Evolutionary conservation across 192 early-diverging fungal genomes (phyloP), one percentile per base, ranked within the genome.

Genomic region (Coemansia javaensis): DNA sequence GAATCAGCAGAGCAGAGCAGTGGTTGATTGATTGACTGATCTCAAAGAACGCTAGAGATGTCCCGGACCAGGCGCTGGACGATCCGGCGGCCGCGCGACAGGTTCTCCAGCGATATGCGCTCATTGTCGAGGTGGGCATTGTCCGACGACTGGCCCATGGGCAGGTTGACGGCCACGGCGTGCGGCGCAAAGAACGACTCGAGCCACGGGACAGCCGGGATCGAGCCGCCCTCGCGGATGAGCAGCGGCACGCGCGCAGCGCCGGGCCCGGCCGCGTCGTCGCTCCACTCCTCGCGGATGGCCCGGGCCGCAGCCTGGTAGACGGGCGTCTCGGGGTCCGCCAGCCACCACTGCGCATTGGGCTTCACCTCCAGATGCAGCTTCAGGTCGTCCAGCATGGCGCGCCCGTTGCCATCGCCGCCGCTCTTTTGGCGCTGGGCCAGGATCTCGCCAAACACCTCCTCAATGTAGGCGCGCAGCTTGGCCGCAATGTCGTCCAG

Each of bases 111-210:
- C 31, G 83, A 66, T 35, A 89, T 89, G 16, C 87, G 75, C 65
- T 89, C 87, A 37, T 89, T 86, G 42, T 81, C 82, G 48, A 89
- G 57, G 61, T 89, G 87, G 3, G 87, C 87, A 44, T 89, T 85
- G 40, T 89, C 87, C 1, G 87, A 83, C 9, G 85, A 80, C 75
- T 82, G 87, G 37, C 87, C 87, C 81, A 89, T 82, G 2, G 87
- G 85, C 49, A 89, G 77, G 51, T 89, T 82, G 23, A 89, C 80
- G 10, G 84, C 83, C 0, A 78, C 66, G 0, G 85, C 81, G 10
- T 79, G 53, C 18, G 69, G 69, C 11, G 54, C 71, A 47, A 83
- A 77, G 21, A 80, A 81, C 27, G 68, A 69, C 54, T 87, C 87
- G 9, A 89, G 75, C 82, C 81, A 87, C 11, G 80, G 79, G 15